These are phyloP conservation scores for Suhomyces emberorum DNA, from an alignment of 805 yeast species.

Conservation along the genomic window DNA sequence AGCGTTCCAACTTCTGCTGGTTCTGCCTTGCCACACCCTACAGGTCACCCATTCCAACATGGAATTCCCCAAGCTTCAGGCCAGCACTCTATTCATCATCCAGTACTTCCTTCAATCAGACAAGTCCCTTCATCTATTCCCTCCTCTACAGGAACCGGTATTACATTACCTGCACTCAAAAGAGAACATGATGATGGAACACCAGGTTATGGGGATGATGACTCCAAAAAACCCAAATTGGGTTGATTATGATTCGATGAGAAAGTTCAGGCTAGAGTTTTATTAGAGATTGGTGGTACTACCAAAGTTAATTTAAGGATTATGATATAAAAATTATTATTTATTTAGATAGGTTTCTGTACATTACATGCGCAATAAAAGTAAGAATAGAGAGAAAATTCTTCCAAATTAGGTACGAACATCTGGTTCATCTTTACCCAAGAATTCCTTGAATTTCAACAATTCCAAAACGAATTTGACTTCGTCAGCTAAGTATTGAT, in stretches of 20 bases:
- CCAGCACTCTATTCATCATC: slow-evolving; percentile 1
- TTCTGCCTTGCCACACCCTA: not conserved
- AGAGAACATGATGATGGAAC: slow-evolving; percentile 19
- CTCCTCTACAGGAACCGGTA: slow-evolving; percentile 8
- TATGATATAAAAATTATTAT: not conserved
- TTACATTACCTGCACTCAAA: slow-evolving; percentile 19
- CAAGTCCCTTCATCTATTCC: slow-evolving; percentile 3
- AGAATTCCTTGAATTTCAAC: slow-evolving; percentile 65
- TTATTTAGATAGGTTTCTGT: slow-evolving; percentile 3
- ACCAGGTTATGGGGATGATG: slow-evolving; percentile 4
- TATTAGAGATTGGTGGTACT: too few relatives aligned
- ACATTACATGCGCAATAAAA: not conserved
- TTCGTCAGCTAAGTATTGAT: slow-evolving; percentile 63
- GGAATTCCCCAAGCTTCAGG: slow-evolving; percentile 2
- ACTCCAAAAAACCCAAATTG: slow-evolving; percentile 8
- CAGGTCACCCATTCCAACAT: slow-evolving; percentile 3
- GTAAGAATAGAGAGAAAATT: not conserved
- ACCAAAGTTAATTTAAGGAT: too few relatives aligned
- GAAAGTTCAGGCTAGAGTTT: slow-evolving; percentile 1
- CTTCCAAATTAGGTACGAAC: slow-evolving; percentile 60
- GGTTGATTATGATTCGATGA: slow-evolving; percentile 3
- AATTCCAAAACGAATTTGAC: slow-evolving; percentile 62
- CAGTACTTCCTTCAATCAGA: slow-evolving; percentile 8
- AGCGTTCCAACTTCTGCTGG: not conserved
- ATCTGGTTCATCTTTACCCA: slow-evolving; percentile 84